phyloP scores from a whole-genome alignment of 768 basidiomycete species.

The Lentinus tigrinus region DNA sequence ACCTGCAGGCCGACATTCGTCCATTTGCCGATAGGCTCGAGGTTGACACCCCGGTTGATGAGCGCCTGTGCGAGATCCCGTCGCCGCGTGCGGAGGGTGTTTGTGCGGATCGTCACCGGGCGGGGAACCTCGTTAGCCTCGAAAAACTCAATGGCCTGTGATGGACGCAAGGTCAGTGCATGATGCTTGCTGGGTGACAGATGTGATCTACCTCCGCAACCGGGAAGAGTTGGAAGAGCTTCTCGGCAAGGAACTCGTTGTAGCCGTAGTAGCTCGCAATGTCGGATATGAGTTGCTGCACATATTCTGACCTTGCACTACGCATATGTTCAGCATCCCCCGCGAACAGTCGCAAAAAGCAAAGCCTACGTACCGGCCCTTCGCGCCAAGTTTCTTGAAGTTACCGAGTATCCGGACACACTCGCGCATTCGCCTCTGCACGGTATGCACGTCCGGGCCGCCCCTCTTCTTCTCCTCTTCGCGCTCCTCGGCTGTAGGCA shows the following conservation, averaged over 20 bases:
- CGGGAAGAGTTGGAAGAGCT: slow-evolving; percentile 91
- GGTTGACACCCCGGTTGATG: slow-evolving; percentile 93
- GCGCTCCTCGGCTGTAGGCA: slow-evolving; percentile 71
- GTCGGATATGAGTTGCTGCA: slow-evolving; percentile 83
- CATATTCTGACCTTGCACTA: slow-evolving; percentile 88
- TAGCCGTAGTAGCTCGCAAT: slow-evolving; percentile 97
- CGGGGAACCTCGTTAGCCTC: slow-evolving; percentile 95
- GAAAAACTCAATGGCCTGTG: slow-evolving; percentile 94
- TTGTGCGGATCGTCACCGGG: slow-evolving; percentile 97
- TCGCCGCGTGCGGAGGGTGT: slow-evolving; percentile 90
- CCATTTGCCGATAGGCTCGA: slow-evolving; percentile 99
- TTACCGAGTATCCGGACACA: slow-evolving; percentile 71
- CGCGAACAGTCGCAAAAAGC: no score
- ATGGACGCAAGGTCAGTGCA: background rate
- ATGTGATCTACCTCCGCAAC: slow-evolving; percentile 72
- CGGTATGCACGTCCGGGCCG: slow-evolving; percentile 68
- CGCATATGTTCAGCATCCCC: background rate
- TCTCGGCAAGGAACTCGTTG: slow-evolving; percentile 92
- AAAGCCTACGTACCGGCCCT: slow-evolving; percentile 55
- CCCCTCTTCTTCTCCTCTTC: slow-evolving; percentile 70
- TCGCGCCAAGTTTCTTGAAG: slow-evolving; percentile 65
- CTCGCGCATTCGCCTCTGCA: slow-evolving; percentile 78
- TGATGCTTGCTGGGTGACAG: background rate
- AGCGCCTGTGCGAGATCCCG: slow-evolving; percentile 92
- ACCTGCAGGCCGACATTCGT: slow-evolving; percentile 98